A percentile compares a stretch with the other conserved stretches of the same genome.
Conservation (phyloP, 208 protist species). For the Crithidia fasciculata region DNA sequence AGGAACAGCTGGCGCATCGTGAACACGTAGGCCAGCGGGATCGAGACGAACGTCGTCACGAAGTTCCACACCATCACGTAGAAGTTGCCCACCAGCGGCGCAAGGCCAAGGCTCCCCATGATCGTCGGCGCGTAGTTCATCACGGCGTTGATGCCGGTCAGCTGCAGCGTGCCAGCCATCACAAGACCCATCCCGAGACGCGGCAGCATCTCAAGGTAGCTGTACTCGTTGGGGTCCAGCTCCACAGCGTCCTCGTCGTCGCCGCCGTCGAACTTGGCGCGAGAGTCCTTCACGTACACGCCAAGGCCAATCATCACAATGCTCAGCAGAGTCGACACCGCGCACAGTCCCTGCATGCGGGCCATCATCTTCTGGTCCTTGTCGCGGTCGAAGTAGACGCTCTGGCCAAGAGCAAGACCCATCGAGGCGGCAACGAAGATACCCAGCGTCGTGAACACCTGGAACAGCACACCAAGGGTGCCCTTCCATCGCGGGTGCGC, state of each 20-base stretch:
- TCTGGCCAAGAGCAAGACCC: constrained; percentile 65
- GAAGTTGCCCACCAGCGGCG: constrained; percentile 78
- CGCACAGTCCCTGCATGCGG: constrained; percentile 74
- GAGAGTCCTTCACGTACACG: constrained; percentile 29
- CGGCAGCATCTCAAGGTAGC: constrained; percentile 46
- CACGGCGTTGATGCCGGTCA: constrained; percentile 89
- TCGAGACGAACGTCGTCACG: constrained; percentile 74
- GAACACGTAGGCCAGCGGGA: constrained; percentile 70
- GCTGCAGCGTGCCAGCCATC: constrained; percentile 69
- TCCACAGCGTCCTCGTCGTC: constrained; percentile 13
- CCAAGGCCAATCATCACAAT: constrained; percentile 54
- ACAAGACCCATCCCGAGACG: constrained; percentile 56
- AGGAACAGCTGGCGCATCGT: constrained; percentile 84
- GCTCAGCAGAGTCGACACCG: constrained; percentile 67
- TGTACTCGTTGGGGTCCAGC: constrained; percentile 56
- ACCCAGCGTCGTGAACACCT: constrained; percentile 84
- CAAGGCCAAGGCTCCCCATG: constrained; percentile 65
- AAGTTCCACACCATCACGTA: constrained; percentile 90
- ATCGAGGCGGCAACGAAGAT: constrained; percentile 80
- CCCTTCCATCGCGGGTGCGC: constrained; percentile 56
- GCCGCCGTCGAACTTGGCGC: constrained; percentile 28
- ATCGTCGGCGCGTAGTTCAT: constrained; percentile 90
- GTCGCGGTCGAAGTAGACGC: constrained; percentile 31
- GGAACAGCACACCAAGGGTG: constrained; percentile 79
- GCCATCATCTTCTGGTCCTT: constrained; percentile 50